Conservation (phyloP, 2,329 filamentous ascomycete genomes). For the Myriangium duriaei region DNA sequence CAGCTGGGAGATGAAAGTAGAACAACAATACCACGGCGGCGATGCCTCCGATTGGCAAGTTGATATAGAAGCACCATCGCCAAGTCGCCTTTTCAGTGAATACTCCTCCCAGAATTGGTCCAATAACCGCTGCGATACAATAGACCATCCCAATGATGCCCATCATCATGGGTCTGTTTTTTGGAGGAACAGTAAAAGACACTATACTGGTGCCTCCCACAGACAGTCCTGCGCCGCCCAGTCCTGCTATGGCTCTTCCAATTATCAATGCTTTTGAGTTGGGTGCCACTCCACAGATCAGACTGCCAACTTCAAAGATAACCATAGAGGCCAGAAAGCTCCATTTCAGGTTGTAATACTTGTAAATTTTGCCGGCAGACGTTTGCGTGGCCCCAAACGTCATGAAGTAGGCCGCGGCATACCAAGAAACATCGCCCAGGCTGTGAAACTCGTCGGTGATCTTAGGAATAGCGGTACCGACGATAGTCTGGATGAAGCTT, state of each 20-base stretch:
- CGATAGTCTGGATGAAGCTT: constrained; percentile 21
- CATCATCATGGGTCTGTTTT: constrained; percentile 26
- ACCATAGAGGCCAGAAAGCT: constrained; percentile 24
- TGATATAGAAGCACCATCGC: constrained; percentile 26
- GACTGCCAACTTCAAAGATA: constrained; percentile 38
- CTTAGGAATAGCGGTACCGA: constrained; percentile 35
- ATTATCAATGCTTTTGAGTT: constrained; percentile 42
- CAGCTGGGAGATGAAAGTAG: constrained; percentile 22
- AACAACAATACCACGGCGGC: constrained; percentile 7
- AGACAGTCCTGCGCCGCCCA: constrained; percentile 38
- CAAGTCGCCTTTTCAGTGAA: constrained; percentile 30
- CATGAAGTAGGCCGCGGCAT: constrained; percentile 28
- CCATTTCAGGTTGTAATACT: constrained; percentile 17
- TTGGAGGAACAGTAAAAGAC: constrained; percentile 21
- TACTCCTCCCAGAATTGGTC: constrained; percentile 33
- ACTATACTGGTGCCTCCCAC: neutral
- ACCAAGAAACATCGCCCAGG: constrained; percentile 37
- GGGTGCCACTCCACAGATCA: constrained; percentile 39
- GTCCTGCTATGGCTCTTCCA: constrained; percentile 42
- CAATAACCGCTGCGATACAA: constrained; percentile 27
- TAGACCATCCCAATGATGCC: constrained; percentile 27
- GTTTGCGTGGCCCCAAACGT: constrained; percentile 2
- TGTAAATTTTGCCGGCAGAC: constrained; percentile 14
- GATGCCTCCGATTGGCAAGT: constrained; percentile 30
- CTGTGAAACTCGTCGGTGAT: constrained; percentile 38